Percentiles rank a stretch among this genome's conserved stretches.
phyloP scores from a whole-genome alignment of 2,329 filamentous ascomycete genomes.

The Pseudonectria foliicola region DNA sequence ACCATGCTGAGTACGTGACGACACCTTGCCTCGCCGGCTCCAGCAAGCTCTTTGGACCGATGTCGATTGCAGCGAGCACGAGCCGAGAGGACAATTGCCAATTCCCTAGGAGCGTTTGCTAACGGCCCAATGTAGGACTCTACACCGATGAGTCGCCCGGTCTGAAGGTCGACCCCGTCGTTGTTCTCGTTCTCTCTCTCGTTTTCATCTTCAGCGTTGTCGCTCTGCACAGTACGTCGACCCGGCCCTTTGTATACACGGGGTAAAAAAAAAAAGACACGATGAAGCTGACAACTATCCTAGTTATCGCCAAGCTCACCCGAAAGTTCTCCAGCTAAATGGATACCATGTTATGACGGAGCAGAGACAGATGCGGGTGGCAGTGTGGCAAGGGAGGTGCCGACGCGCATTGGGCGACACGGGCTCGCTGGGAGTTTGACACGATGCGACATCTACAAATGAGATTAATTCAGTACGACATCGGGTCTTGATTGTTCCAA shows the following conservation, averaged over 20 bases:
- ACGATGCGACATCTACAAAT: slow-evolving; percentile 16
- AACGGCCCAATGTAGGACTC: slow-evolving; percentile 51
- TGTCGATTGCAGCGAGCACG: neutral
- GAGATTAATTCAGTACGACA: slow-evolving; percentile 18
- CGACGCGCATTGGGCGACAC: slow-evolving; percentile 10
- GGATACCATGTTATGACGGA: slow-evolving; percentile 6
- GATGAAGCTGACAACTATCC: slow-evolving; percentile 16
- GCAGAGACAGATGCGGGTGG: slow-evolving; percentile 1
- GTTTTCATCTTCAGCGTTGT: slow-evolving; percentile 99
- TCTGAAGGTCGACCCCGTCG: slow-evolving; percentile 94
- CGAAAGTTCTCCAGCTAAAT: slow-evolving; percentile 69
- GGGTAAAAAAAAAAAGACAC: neutral
- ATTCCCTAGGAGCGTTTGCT: slow-evolving; percentile 13
- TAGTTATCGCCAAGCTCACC: slow-evolving; percentile 93
- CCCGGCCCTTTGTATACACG: neutral
- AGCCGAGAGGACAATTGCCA: neutral
- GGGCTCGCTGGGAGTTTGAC: slow-evolving; percentile 16
- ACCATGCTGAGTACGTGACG: slow-evolving; percentile 85
- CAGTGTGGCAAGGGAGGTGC: slow-evolving; percentile 10
- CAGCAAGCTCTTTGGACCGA: too few relatives aligned
- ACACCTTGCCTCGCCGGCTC: too few relatives aligned
- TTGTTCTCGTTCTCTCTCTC: slow-evolving; percentile 90
- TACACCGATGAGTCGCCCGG: slow-evolving; percentile 99
- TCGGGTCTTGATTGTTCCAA: slow-evolving; percentile 20
- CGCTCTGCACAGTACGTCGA: slow-evolving; percentile 80